A percentile compares a stretch with the other conserved stretches of the same genome.
These are phyloP conservation scores for Suillus clintonianus DNA, from an alignment of 768 basidiomycete species.

Conservation along the genomic window DNA sequence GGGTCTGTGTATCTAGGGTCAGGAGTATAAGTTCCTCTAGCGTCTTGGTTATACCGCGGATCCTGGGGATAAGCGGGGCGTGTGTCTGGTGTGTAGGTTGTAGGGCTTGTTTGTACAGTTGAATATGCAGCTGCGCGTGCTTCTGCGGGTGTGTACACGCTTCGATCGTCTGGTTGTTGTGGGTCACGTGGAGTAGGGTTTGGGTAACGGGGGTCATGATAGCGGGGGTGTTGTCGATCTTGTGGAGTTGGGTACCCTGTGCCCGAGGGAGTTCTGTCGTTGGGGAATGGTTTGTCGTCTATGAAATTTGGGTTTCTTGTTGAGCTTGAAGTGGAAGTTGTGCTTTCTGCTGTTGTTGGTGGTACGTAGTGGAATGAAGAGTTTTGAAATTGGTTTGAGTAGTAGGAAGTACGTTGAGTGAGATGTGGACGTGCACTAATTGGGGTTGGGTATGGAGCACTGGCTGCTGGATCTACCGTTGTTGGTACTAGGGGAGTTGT, in stretches of 20 bases:
- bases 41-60: neutral
- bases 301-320: slow-evolving; percentile 14
- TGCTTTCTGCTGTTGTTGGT: slow-evolving; percentile 21
- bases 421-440: slow-evolving; percentile 13
- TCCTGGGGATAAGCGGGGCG: neutral
- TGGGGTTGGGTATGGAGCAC: slow-evolving; percentile 4
- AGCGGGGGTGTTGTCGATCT: slow-evolving; percentile 12
- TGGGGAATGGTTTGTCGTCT: slow-evolving; percentile 16
- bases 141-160: slow-evolving; percentile 3
- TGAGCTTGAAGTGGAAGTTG: slow-evolving; percentile 18
- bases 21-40: neutral
- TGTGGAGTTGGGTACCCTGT: neutral
- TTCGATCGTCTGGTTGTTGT: slow-evolving; percentile 2
- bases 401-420: slow-evolving; percentile 15
- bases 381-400: slow-evolving; percentile 15
- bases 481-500: slow-evolving; percentile 29
- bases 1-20: neutral
- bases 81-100: neutral
- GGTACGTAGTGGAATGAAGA: slow-evolving; percentile 19
- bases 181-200: slow-evolving; percentile 2
- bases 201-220: slow-evolving; percentile 16
- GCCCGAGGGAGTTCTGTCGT: slow-evolving; percentile 11
- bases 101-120: neutral
- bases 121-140: neutral
- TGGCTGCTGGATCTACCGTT: neutral